These are phyloP conservation scores for Penicillium desertorum DNA, from an alignment of 495 filamentous ascomycete genomes.

Conservation along the genomic window DNA sequence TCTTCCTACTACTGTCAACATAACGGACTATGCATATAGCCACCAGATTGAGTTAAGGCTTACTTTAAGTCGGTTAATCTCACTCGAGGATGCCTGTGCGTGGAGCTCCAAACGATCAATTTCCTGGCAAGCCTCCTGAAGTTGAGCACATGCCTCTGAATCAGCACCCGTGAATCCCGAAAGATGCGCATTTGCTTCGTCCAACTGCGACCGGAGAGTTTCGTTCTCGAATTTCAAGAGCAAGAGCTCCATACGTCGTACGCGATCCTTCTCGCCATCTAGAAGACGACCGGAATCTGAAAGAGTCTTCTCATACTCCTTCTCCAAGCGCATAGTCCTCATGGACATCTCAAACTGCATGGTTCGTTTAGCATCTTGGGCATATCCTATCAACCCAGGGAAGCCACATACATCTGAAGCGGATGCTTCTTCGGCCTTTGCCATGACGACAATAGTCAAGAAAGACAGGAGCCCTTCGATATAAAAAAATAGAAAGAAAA, in stretches of 20 bases:
- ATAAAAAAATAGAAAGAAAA: not conserved
- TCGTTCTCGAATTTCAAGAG: constrained; percentile 73
- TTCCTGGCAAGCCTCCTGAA: constrained; percentile 57
- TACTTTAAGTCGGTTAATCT: constrained; percentile 70
- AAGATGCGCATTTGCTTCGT: constrained; percentile 52
- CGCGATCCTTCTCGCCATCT: constrained; percentile 67
- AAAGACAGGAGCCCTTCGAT: not conserved
- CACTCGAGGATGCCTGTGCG: constrained; percentile 56
- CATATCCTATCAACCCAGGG: not conserved
- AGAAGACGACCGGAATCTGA: constrained; percentile 58
- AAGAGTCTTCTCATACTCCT: constrained; percentile 60
- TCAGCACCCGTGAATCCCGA: constrained; percentile 48
- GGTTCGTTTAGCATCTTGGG: constrained; percentile 13
- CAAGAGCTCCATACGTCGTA: constrained; percentile 62
- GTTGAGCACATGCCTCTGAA: constrained; percentile 55
- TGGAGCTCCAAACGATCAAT: constrained; percentile 55
- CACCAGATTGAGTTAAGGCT: constrained; percentile 1
- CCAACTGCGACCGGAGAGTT: constrained; percentile 58
- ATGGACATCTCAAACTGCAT: constrained; percentile 46
- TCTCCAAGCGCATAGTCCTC: constrained; percentile 55
- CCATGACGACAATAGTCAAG: constrained; percentile 11
- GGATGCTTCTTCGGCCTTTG: constrained; percentile 21
- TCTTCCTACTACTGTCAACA: constrained; percentile 55
- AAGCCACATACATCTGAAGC: constrained; percentile 31
- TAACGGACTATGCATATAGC: not conserved